These are phyloP conservation scores for Verticillium tricorpus DNA, from an alignment of 2,329 filamentous ascomycete genomes.

Conservation along the genomic window DNA sequence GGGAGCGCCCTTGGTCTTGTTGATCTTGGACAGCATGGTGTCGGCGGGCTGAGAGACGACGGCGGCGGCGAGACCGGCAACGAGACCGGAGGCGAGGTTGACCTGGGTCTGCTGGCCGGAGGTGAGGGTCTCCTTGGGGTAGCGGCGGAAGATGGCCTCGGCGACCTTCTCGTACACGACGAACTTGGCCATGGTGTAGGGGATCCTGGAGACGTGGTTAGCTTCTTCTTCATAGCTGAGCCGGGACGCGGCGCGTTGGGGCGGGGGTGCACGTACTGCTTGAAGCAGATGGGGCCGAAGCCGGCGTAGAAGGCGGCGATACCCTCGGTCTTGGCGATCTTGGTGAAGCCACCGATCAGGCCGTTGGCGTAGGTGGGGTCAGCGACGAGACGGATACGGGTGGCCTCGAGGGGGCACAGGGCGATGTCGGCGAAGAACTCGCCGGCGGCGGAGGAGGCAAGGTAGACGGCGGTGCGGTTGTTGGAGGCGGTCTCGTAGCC, in stretches of 20 bases:
- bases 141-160: slow-evolving; percentile 62
- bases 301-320: slow-evolving; percentile 84
- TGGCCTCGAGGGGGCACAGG: slow-evolving; percentile 88
- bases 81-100: slow-evolving; percentile 62
- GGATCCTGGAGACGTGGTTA: slow-evolving; percentile 52
- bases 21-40: slow-evolving; percentile 94
- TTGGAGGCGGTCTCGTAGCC: slow-evolving; percentile 73
- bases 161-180: slow-evolving; percentile 88
- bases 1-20: slow-evolving; percentile 85
- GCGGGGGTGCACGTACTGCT: slow-evolving; percentile 53
- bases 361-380: slow-evolving; percentile 81
- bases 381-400: slow-evolving; percentile 88
- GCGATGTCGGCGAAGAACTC: slow-evolving; percentile 75
- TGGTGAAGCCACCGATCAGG: slow-evolving; percentile 72
- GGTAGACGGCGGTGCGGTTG: slow-evolving; percentile 79
- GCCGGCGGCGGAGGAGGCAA: slow-evolving; percentile 61
- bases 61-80: slow-evolving; percentile 74
- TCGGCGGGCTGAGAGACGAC: slow-evolving; percentile 86
- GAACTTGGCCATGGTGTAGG: slow-evolving; percentile 95
- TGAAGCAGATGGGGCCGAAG: slow-evolving; percentile 83
- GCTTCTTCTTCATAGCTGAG: background rate
- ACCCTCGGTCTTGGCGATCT: slow-evolving; percentile 81
- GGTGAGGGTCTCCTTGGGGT: slow-evolving; percentile 69
- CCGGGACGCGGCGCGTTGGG: background rate
- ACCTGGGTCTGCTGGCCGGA: slow-evolving; percentile 68